Conservation (phyloP, 2,329 filamentous ascomycete genomes). For the Nigrospora oryzae region DNA sequence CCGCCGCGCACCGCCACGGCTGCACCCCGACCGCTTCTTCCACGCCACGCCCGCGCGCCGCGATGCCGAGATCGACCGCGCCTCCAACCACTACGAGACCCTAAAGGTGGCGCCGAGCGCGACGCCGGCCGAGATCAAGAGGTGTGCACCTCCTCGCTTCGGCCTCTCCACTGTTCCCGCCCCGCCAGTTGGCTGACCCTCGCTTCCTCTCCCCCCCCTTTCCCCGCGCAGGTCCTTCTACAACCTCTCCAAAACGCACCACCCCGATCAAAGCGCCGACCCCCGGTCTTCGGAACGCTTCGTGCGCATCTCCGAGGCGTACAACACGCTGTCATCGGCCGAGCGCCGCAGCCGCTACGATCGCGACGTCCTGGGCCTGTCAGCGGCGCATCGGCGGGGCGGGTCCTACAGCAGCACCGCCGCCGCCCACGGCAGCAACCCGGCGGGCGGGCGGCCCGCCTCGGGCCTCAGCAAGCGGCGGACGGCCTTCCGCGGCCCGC, state of each 20-base stretch:
- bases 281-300: conserved; percentile 67
- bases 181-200: background rate
- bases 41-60: background rate
- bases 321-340: conserved; percentile 64
- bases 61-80: conserved; percentile 8
- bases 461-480: conserved; percentile 73
- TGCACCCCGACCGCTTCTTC: background rate
- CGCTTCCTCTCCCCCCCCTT: no score
- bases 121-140: conserved; percentile 73
- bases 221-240: conserved; percentile 79
- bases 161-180: background rate
- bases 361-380: conserved; percentile 48
- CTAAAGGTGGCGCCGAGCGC: conserved; percentile 66
- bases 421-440: conserved; percentile 44
- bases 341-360: conserved; percentile 77
- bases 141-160: conserved; percentile 37
- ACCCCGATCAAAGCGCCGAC: conserved; percentile 84
- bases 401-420: conserved; percentile 49
- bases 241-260: conserved; percentile 79
- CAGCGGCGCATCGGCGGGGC: conserved; percentile 17
- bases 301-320: conserved; percentile 76
- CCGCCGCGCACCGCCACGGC: background rate
- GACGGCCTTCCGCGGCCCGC: conserved; percentile 72
- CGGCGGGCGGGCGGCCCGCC: conserved; percentile 67
- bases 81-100: conserved; percentile 70